phyloP scores from a whole-genome alignment of 176 grass and related monocot genomes.

The Eremochloa ophiuroides region DNA sequence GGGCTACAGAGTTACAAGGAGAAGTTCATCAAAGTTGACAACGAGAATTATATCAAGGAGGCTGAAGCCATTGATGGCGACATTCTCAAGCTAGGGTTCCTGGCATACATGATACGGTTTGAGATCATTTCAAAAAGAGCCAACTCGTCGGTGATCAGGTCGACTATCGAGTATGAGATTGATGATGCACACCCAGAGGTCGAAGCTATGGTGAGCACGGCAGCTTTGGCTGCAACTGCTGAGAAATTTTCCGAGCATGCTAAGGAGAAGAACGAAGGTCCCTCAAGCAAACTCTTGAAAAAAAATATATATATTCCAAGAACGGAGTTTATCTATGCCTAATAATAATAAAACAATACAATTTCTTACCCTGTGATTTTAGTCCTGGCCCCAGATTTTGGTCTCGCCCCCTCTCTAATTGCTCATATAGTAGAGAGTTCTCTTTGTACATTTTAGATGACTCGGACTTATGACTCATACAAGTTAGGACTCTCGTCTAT shows the following conservation, averaged over 20 bases:
- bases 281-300: background rate
- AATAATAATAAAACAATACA: no score
- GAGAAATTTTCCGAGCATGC: background rate
- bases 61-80: background rate
- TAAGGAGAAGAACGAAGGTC: conserved; percentile 19
- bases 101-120: conserved; percentile 7
- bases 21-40: conserved; percentile 3
- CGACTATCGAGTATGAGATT: conserved; percentile 24
- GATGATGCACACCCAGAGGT: background rate
- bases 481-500: no score
- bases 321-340: no score
- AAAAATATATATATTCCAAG: no score
- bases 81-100: conserved; percentile 21
- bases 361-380: no score
- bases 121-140: background rate
- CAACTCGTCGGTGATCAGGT: background rate
- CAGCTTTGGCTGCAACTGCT: conserved; percentile 2
- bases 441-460: no score
- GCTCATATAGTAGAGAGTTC: no score
- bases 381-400: no score
- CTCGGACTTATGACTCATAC: no score
- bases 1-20: conserved; percentile 14
- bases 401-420: no score
- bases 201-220: conserved; percentile 8
- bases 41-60: conserved; percentile 16